Conservation (phyloP, 2,329 filamentous ascomycete species). For the Nemania diffusa region DNA sequence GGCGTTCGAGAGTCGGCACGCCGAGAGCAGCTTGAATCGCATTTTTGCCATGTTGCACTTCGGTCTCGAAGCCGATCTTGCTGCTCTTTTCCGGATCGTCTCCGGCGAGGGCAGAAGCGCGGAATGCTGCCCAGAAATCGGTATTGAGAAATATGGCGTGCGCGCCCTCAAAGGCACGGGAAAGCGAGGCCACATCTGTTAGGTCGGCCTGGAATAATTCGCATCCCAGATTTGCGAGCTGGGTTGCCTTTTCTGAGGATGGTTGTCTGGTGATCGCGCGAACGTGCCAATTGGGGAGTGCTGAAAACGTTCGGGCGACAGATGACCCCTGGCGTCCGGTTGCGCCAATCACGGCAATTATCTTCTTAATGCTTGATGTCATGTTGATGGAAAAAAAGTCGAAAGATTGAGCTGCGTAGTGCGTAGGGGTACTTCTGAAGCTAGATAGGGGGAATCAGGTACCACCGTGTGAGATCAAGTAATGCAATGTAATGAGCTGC, state of each 20-base stretch:
- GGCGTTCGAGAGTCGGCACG: slow-evolving; percentile 47
- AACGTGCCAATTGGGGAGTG: slow-evolving; percentile 34
- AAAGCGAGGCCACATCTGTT: slow-evolving; percentile 24
- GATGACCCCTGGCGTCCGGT: slow-evolving; percentile 41
- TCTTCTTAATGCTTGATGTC: slow-evolving; percentile 26
- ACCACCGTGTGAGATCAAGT: background rate
- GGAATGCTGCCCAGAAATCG: slow-evolving; percentile 36
- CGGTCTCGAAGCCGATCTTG: slow-evolving; percentile 26
- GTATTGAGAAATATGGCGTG: slow-evolving; percentile 43
- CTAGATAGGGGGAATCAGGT: background rate
- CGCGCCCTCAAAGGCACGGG: slow-evolving; percentile 35
- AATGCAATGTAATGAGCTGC: background rate
- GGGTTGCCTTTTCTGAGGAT: slow-evolving; percentile 25
- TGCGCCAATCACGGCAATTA: slow-evolving; percentile 39
- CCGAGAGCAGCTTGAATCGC: slow-evolving; percentile 43
- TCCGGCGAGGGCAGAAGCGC: slow-evolving; percentile 20
- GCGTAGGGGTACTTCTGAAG: background rate
- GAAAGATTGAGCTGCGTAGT: background rate
- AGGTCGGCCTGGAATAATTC: slow-evolving; percentile 37
- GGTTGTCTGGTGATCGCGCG: slow-evolving; percentile 36
- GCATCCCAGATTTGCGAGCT: slow-evolving; percentile 33
- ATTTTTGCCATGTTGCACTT: slow-evolving; percentile 44
- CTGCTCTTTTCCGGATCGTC: slow-evolving; percentile 20
- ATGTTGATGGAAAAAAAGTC: slow-evolving; percentile 13
- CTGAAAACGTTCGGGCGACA: slow-evolving; percentile 35